Base-by-base conservation (phyloP, 2,329 filamentous ascomycete species). In the Diaporthe nobilis region DNA sequence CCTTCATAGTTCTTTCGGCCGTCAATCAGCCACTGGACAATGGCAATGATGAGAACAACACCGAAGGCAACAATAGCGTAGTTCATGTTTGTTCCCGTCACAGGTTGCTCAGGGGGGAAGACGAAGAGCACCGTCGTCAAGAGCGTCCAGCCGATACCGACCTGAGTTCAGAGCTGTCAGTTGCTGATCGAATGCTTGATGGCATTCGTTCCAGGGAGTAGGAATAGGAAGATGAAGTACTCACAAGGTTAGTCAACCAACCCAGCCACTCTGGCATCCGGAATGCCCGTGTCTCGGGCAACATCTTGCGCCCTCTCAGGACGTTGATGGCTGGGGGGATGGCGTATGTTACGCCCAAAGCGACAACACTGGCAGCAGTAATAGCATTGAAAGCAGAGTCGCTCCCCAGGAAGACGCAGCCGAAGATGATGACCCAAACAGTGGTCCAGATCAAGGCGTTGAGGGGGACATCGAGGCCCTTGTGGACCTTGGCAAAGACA, bases 101-200 rank as follows among this genome's bases (percentile, higher is more conserved):
- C 92, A 0, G 92, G 92, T 5, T 92, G 80, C 10, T 88, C 88
- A 0, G 94, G 93, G 4, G 94, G 94, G 83, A 95, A 94, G 28
- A 95, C 87, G 83, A 95, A 95, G 0, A 95, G 87, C 0, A 95
- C 90, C 0, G 93, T 95, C 0, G 93, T 95, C n/a, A 95, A 82
- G 17, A 91, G 84, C 1, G 92, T 90, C 83, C 93, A 95, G 0
- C 85, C 85, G 63, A 95, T 87, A 7, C 93, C 92, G 39, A 90
- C 76, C 82, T 83, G 10, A 25, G 17, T 25, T 4, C 8, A 60
- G 82, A 78, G 9, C 79, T 78, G 53, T 86, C 82, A 61, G 83
- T 78, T 8, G 28, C 20, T 15, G 39, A 82, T 74, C 74, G 12
- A 42, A 10, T 13, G 17, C 63, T 47, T 51, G 37, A 17, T 31